Evolutionary conservation across 306 rosid species (phyloP).

Genomic region (Prunus mongolica): DNA sequence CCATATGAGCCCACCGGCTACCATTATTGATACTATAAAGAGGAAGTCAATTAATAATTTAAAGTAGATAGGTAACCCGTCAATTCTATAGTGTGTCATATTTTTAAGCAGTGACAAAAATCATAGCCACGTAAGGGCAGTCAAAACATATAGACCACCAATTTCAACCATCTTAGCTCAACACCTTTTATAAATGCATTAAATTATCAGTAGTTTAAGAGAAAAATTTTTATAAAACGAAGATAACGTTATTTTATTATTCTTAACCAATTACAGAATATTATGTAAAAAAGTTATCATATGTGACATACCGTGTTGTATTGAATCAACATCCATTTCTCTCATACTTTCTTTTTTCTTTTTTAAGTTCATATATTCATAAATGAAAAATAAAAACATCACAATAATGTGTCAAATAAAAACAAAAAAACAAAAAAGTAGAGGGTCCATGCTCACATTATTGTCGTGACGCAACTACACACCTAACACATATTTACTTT

Average conservation of each 20-base stretch:
- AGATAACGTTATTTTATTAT: fast-evolving
- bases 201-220: too few relatives aligned
- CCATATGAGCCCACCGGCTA: background rate
- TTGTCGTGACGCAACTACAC: background rate
- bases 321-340: too few relatives aligned
- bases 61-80: background rate
- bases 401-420: background rate
- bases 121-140: too few relatives aligned
- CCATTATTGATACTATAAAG: background rate
- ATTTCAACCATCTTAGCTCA: too few relatives aligned
- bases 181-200: too few relatives aligned
- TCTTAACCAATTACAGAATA: fast-evolving
- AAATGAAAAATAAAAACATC: background rate
- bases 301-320: too few relatives aligned
- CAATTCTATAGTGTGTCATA: too few relatives aligned
- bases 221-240: fast-evolving
- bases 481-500: background rate
- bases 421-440: background rate
- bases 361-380: background rate
- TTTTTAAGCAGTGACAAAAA: too few relatives aligned
- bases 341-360: too few relatives aligned
- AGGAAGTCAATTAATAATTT: background rate
- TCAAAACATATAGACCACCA: too few relatives aligned
- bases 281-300: too few relatives aligned
- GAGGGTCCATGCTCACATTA: background rate